A percentile compares a stretch with the other conserved stretches of the same genome.
Conservation (phyloP, 768 basidiomycete genomes). For the Rickenella mellea region DNA sequence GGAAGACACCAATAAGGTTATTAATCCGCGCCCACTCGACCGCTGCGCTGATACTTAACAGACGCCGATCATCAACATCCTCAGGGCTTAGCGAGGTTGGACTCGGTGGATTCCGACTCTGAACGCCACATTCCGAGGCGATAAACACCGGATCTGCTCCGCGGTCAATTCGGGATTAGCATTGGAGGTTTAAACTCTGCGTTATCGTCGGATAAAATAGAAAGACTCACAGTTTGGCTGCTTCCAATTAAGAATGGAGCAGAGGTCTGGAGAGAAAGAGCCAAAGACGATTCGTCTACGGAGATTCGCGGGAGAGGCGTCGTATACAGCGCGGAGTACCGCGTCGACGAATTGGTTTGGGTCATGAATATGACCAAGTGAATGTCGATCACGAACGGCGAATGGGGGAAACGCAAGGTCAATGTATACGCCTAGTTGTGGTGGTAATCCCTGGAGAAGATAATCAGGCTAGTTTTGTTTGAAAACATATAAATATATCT, state of each 20-base stretch:
- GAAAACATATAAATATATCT: slow-evolving; percentile 14
- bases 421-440: slow-evolving; percentile 64
- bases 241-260: slow-evolving; percentile 94
- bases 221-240: slow-evolving; percentile 84
- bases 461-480: neutral
- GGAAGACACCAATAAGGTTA: slow-evolving; percentile 85
- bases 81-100: slow-evolving; percentile 29
- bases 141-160: slow-evolving; percentile 88
- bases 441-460: slow-evolving; percentile 42
- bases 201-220: slow-evolving; percentile 2
- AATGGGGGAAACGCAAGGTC: slow-evolving; percentile 72
- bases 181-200: neutral
- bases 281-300: slow-evolving; percentile 84
- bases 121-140: slow-evolving; percentile 76
- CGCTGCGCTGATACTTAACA: slow-evolving; percentile 74
- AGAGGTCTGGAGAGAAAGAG: slow-evolving; percentile 85
- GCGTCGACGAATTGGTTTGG: slow-evolving; percentile 80
- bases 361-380: slow-evolving; percentile 46
- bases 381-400: slow-evolving; percentile 30
- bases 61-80: slow-evolving; percentile 37
- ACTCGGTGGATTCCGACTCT: slow-evolving; percentile 25
- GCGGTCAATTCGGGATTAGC: slow-evolving; percentile 8
- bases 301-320: slow-evolving; percentile 42
- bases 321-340: slow-evolving; percentile 76
- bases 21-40: slow-evolving; percentile 91